Evolutionary conservation across 768 basidiomycete species (phyloP).

Genomic region (Mycena capillaripes): DNA sequence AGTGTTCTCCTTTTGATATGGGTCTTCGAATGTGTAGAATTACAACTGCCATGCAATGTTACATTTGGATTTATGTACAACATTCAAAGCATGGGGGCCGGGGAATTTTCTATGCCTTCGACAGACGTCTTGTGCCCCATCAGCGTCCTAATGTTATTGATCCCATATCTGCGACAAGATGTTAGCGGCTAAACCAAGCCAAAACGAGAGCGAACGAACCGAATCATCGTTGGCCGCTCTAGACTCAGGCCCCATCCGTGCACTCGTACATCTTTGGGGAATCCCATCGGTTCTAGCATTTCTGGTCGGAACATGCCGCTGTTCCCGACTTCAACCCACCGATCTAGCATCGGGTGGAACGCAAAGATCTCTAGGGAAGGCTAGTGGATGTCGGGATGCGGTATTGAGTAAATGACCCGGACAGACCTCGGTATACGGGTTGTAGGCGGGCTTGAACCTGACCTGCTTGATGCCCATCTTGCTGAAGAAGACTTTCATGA

Average conservation of each 20-base stretch:
- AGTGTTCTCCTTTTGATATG: conserved; percentile 81
- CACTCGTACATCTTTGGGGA: conserved; percentile 96
- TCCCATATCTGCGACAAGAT: conserved; percentile 81
- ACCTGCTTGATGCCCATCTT: conserved; percentile 97
- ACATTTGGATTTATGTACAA: conserved; percentile 46
- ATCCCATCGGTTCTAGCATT: conserved; percentile 99
- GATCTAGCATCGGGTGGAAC: conserved; percentile 93
- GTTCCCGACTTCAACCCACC: conserved; percentile 99
- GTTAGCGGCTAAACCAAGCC: conserved; percentile 4
- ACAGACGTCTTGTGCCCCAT: conserved; percentile 98
- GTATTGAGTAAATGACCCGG: not conserved
- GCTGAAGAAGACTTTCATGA: conserved; percentile 98
- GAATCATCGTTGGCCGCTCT: conserved; percentile 99
- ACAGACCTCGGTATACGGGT: conserved; percentile 94
- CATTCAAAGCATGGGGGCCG: conserved; percentile 89
- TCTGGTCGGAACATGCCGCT: conserved; percentile 99
- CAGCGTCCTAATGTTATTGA: conserved; percentile 96
- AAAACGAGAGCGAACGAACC: conserved; percentile 62
- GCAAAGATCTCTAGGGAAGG: conserved; percentile 98
- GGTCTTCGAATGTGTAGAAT: conserved; percentile 19
- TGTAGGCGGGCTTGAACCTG: conserved; percentile 98
- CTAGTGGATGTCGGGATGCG: conserved; percentile 52
- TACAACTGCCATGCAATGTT: conserved; percentile 23
- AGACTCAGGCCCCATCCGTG: conserved; percentile 97
- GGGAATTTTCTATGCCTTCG: conserved; percentile 88